Conservation (phyloP, 1,284 basidiomycete genomes). For the Fomitopsis pinicola region DNA sequence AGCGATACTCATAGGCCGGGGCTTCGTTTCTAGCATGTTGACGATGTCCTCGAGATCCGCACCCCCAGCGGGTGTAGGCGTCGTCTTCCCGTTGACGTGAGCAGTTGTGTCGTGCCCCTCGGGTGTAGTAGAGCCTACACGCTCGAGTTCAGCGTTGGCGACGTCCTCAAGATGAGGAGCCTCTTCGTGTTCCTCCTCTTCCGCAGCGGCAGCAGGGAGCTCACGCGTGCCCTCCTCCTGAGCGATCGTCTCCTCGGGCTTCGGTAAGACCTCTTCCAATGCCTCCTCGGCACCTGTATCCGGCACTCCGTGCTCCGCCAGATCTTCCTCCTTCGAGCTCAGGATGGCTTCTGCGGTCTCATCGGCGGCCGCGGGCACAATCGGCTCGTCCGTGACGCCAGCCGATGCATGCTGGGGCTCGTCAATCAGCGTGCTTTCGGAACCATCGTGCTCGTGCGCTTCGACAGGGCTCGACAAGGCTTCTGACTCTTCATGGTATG, state of each 20-base stretch:
- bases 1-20: slow-evolving; percentile 31
- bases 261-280: slow-evolving; percentile 5
- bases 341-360: slow-evolving; percentile 7
- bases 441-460: slow-evolving; percentile 11
- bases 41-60: slow-evolving; percentile 60
- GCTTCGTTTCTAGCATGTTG: slow-evolving; percentile 49
- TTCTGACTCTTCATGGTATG: slow-evolving; percentile 13
- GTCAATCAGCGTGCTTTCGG: slow-evolving; percentile 9
- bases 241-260: slow-evolving; percentile 10
- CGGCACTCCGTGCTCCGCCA: background rate
- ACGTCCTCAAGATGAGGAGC: slow-evolving; percentile 3
- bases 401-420: slow-evolving; percentile 10
- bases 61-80: slow-evolving; percentile 13
- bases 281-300: background rate
- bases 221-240: slow-evolving; percentile 17
- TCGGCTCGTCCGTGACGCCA: background rate
- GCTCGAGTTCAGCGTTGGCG: background rate
- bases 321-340: slow-evolving; percentile 9
- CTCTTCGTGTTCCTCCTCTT: slow-evolving; percentile 14
- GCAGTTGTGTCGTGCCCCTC: background rate
- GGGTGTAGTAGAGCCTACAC: background rate
- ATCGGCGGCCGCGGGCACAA: slow-evolving; percentile 15
- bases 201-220: slow-evolving; percentile 6
- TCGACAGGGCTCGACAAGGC: slow-evolving; percentile 4
- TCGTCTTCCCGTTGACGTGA: slow-evolving; percentile 15